Base-by-base conservation (phyloP, 176 grass and related monocot species). In the Stipa capillata region DNA sequence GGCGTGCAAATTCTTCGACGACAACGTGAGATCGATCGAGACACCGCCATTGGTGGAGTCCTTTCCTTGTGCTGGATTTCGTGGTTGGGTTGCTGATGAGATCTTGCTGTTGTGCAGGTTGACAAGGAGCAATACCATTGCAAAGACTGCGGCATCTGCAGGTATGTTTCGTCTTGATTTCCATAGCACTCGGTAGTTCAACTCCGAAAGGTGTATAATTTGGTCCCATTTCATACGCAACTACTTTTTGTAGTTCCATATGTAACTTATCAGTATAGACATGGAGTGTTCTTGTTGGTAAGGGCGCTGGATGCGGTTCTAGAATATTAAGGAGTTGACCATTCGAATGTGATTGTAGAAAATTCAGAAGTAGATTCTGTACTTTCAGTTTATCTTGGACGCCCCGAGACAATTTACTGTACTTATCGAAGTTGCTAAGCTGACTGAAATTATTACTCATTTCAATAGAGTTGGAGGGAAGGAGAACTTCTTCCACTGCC, bases 131-230 rank as follows among this genome's bases (percentile, higher is more conserved):
- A 89, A 20, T 94, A 80, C 78, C 95, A 97, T 6, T 94, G 92
- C 84, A 62, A 90, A 28, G 87, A 94, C 27, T 97, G 95, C 47
- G 89, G 92, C 59, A 94, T 97, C 83, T 94, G 95, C 82, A 97
- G 95, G 95, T 94, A 61, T 35, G 62, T 39, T 17, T 75, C 17
- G 45, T 49, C 62, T 59, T n/a, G n/a, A n/a, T n/a, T 42, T 23
- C 17, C 40, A 45, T 25, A n/a, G n/a, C n/a, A n/a, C n/a, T n/a
- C n/a, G n/a, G n/a, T n/a, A 2, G 21, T 27, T 25, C 18, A 4
- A 24, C n/a, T 55, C 21, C 25, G 21, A n/a, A 55, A 55, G 21
- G 6, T 4, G 18, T 50, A 18, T 13, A 27, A 11, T 58, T 47
- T 14, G 8, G 16, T 49, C n/a, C 15, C 5, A 18, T 72, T 72